Evolutionary conservation across 1,284 basidiomycete genomes (phyloP).

Genomic region (Athelia psychrophila): DNA sequence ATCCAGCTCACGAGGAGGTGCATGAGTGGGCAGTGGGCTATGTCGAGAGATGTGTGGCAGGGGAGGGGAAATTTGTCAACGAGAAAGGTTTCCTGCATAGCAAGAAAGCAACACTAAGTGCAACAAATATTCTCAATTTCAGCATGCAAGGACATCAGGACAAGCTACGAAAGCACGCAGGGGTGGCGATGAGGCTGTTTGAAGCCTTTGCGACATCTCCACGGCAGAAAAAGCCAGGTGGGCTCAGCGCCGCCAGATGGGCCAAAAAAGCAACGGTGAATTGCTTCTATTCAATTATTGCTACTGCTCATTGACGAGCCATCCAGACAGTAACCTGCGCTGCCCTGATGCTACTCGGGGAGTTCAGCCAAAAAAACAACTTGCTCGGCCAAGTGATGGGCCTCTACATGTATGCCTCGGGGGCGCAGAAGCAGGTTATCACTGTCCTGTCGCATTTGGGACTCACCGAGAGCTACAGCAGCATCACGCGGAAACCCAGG

Average conservation of each 20-base stretch:
- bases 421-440: conserved; percentile 25
- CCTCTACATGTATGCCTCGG: conserved; percentile 30
- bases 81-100: neutral
- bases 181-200: neutral
- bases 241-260: neutral
- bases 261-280: neutral
- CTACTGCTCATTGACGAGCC: no score
- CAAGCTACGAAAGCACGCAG: neutral
- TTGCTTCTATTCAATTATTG: neutral
- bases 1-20: conserved; percentile 6
- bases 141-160: neutral
- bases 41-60: conserved; percentile 1
- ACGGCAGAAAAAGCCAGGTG: neutral
- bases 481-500: conserved; percentile 7
- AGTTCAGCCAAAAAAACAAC: conserved; percentile 30
- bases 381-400: conserved; percentile 20
- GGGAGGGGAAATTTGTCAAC: conserved; percentile 6
- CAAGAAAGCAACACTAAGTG: neutral
- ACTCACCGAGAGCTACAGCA: conserved; percentile 23
- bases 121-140: neutral
- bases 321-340: conserved; percentile 11
- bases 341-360: conserved; percentile 18
- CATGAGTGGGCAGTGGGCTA: conserved; percentile 10
- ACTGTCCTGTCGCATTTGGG: conserved; percentile 23
- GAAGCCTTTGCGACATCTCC: conserved; percentile 1